Evolutionary conservation across 176 grass and related monocot species (phyloP).

Genomic region (Rhipidocladum racemiflorum): DNA sequence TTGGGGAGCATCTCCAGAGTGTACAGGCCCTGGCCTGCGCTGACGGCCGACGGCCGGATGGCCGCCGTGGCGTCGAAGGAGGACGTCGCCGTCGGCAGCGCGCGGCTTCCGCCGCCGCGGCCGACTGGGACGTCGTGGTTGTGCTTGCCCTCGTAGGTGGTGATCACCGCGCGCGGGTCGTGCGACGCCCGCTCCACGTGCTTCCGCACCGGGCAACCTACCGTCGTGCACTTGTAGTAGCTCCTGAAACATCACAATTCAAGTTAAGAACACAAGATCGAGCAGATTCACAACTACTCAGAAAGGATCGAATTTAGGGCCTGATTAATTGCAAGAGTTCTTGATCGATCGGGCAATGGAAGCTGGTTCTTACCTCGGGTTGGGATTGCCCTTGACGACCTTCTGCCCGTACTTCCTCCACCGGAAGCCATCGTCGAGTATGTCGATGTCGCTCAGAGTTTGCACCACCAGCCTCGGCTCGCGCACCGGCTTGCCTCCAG

Average conservation of each 20-base stretch:
- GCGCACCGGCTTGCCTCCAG: slow-evolving; percentile 43
- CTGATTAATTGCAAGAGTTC: background rate
- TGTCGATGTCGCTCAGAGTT: slow-evolving; percentile 74
- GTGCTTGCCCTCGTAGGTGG: slow-evolving; percentile 81
- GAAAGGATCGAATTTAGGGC: background rate
- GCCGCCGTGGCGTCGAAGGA: background rate
- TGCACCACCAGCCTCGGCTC: slow-evolving; percentile 72
- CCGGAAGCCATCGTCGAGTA: slow-evolving; percentile 67
- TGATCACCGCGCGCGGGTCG: slow-evolving; percentile 63
- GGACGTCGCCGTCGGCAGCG: background rate
- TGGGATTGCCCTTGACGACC: slow-evolving; percentile 71
- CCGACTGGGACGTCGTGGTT: slow-evolving; percentile 72
- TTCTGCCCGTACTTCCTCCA: slow-evolving; percentile 84
- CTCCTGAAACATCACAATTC: slow-evolving; percentile 31
- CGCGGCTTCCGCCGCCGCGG: slow-evolving; percentile 36
- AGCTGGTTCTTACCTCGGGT: slow-evolving; percentile 37
- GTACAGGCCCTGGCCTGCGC: background rate
- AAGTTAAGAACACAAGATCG: background rate
- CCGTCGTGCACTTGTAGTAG: slow-evolving; percentile 85
- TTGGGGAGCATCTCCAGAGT: slow-evolving; percentile 36
- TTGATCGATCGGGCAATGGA: background rate
- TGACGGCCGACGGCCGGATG: background rate
- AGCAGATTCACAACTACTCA: background rate
- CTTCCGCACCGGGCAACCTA: slow-evolving; percentile 67
- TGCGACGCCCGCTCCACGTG: slow-evolving; percentile 68